Evolutionary conservation across 2,329 filamentous ascomycete species (phyloP), one percentile per base, ranked within the genome.

Genomic region (Colletotrichum sp.): DNA sequence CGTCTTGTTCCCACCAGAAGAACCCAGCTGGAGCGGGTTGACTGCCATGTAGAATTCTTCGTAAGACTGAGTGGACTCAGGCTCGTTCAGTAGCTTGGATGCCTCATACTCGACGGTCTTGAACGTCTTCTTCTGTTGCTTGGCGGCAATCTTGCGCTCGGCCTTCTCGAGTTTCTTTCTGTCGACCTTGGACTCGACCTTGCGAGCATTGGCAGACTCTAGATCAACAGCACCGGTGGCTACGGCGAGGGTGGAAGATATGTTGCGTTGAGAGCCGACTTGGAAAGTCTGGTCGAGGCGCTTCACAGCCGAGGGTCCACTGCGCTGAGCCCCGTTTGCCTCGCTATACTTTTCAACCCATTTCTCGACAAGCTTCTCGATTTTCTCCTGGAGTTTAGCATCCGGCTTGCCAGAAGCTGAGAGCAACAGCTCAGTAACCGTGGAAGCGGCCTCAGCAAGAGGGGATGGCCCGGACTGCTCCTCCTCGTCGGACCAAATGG

Each of bases 21-120:
- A 87, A 71, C 96, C 96, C 77, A 99, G 82, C 84, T 99, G 96
- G 78, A 99, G 91, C 77, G 97, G 97, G 85, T 99, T 99, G 88
- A 99, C 97, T 70, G 95, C 94, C 97, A 99, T 99, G 91, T 98
- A 99, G 87, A 99, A 99, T 84, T 99, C 97, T 86, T 99, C 97
- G 84, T 99, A 99, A 55, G 95, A 98, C 89, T 98, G 94, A 15
- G 96, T 89, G 81, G 94, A 92, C 81, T 96, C 94, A 6, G 95
- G 90, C 85, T 95, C 92, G 83, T 98, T 94, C 79, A 99, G 92
- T 79, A 99, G 89, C 79, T 93, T 93, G 15, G 97, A 99, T 1
- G 97, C 95, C 87, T 99, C 97, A 85, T 99, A 99, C 86, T 98
- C 95, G 80, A 99, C 97, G 72, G 94, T 98, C 90, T 99, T 99